Evolutionary conservation across 805 yeast genomes (phyloP), one percentile per base, ranked within the genome.

Genomic region (Jamesozyma lodderae): DNA sequence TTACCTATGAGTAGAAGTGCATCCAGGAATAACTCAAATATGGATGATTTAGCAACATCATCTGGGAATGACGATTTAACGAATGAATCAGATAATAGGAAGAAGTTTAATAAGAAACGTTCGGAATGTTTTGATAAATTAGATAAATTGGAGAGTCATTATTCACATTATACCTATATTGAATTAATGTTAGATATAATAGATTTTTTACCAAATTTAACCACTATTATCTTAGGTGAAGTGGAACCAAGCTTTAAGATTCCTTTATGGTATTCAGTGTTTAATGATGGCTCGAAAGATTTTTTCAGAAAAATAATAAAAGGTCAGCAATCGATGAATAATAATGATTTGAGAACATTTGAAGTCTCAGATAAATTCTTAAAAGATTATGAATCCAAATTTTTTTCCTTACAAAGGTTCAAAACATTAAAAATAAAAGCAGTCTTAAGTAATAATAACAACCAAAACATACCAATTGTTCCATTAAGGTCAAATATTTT

Each of bases 241-340:
- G 65, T 77, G 1, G 66, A 76, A 4, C 76, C 77, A 5, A 67
- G 67, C 17, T 76, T 77, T 47, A 67, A 69, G 24, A 69, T 76
- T 13, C 75, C 79, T 3, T 55, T 75, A 15, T 59, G 62, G 62
- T 59, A 59, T 33, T 57, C 62, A 10, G 57, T 49, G 15, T 45
- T 59, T 16, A 59, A 59, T 36, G 60, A 59, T 40, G 60, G 60
- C 0, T 51, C 62, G 4, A 48, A 48, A 27, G 62, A 57, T 23
- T 59, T 59, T 34, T 52, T 55, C 35, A 55, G 48, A 30, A 57
- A 57, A 38, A 56, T 59, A 21, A 51, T 59, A 9, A 56, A 52
- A 32, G 58, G 57, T 6, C 57, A 55, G 30, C 55, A 57, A 31
- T 57, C 62, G 3, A 47, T 57, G 41, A 57, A 45, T n/a, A 47